Conservation (phyloP, 805 yeast genomes). For the Suhomyces sp. region DNA sequence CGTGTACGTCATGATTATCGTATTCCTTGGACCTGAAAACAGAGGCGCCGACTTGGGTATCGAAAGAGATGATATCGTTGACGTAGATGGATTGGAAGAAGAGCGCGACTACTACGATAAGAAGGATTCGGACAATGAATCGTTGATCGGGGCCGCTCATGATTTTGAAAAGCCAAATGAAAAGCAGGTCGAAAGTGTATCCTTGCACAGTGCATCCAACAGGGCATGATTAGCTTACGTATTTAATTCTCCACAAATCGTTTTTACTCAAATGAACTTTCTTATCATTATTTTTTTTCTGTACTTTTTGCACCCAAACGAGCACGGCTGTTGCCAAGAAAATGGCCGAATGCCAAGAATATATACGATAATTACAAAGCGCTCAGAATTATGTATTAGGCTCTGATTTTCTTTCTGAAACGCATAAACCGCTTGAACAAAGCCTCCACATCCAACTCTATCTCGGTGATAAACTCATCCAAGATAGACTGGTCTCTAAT, state of each 20-base stretch:
- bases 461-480: slow-evolving; percentile 15
- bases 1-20: slow-evolving; percentile 47
- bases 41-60: slow-evolving; percentile 18
- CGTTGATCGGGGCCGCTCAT: background rate
- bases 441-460: slow-evolving; percentile 13
- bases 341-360: no score
- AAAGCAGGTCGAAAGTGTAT: background rate
- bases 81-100: slow-evolving; percentile 6
- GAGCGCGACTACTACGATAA: slow-evolving; percentile 4
- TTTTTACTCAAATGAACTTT: background rate
- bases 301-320: background rate
- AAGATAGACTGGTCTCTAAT: slow-evolving; percentile 12
- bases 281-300: background rate
- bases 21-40: slow-evolving; percentile 62
- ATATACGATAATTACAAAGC: background rate
- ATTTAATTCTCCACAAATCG: background rate
- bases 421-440: slow-evolving; percentile 10
- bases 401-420: slow-evolving; percentile 5
- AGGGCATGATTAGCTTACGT: background rate
- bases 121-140: slow-evolving; percentile 5
- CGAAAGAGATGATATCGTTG: slow-evolving; percentile 14
- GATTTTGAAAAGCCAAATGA: background rate
- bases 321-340: background rate
- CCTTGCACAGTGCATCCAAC: background rate
- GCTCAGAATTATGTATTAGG: background rate